phyloP scores from a whole-genome alignment of 345 rosid genomes.

The Fremontodendron californicum region DNA sequence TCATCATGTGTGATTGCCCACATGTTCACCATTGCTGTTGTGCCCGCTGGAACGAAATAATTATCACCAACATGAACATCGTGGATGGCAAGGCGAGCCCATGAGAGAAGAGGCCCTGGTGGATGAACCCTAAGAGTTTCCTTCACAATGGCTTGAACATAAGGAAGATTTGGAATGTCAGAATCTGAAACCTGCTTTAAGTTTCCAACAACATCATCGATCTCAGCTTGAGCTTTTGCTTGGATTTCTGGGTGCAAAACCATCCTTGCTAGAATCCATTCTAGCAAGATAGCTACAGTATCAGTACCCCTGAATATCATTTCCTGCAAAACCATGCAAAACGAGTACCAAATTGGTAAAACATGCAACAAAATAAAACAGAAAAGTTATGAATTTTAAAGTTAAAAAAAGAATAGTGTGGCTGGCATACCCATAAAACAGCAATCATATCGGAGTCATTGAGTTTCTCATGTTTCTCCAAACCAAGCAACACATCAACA shows the following conservation, averaged over 20 bases:
- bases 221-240: conserved; percentile 59
- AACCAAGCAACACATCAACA: conserved; percentile 72
- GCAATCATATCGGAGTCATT: conserved; percentile 74
- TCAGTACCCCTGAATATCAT: conserved; percentile 66
- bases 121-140: conserved; percentile 81
- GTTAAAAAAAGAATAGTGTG: neutral
- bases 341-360: neutral
- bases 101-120: conserved; percentile 86
- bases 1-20: conserved; percentile 78
- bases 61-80: conserved; percentile 52
- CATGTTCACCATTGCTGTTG: conserved; percentile 93
- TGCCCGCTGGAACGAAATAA: conserved; percentile 62
- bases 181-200: conserved; percentile 39
- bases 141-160: conserved; percentile 60
- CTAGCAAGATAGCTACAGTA: conserved; percentile 55
- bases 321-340: conserved; percentile 30
- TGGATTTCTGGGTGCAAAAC: conserved; percentile 53
- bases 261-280: conserved; percentile 67
- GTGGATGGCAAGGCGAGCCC: conserved; percentile 83
- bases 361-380: neutral
- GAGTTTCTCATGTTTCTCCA: conserved; percentile 52
- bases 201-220: conserved; percentile 35
- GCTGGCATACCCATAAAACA: conserved; percentile 72
- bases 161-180: conserved; percentile 55
- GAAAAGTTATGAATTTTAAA: neutral